A percentile compares a stretch with the other conserved stretches of the same genome.
These are phyloP conservation scores for Phytophthora pseudosyringae DNA, from an alignment of 352 stramenopile genomes.

Conservation along the genomic window DNA sequence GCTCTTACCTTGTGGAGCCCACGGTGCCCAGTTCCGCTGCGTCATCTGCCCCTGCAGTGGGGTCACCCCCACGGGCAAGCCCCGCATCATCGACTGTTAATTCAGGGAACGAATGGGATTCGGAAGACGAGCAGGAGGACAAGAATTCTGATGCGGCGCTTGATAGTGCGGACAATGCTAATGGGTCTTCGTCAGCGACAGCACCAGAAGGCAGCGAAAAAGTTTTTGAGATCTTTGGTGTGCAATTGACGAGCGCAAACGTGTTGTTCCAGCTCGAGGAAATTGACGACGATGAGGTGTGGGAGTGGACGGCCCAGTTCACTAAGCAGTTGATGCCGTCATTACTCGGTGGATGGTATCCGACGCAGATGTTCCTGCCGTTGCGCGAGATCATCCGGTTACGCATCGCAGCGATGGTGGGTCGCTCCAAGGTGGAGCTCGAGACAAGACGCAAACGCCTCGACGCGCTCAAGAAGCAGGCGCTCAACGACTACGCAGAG, in stretches of 20 bases:
- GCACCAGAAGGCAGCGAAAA: slow-evolving; percentile 30
- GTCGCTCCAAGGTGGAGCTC: slow-evolving; percentile 72
- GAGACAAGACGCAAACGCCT: slow-evolving; percentile 70
- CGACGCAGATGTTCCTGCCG: slow-evolving; percentile 80
- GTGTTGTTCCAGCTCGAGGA: slow-evolving; percentile 80
- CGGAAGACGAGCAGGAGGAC: slow-evolving; percentile 50
- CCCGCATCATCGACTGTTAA: slow-evolving; percentile 23
- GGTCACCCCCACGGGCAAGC: slow-evolving; percentile 17
- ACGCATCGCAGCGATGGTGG: slow-evolving; percentile 75
- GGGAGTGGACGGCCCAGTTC: slow-evolving; percentile 61
- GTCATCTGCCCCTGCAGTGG: slow-evolving; percentile 6
- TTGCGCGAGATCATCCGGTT: slow-evolving; percentile 80
- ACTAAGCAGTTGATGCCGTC: slow-evolving; percentile 49
- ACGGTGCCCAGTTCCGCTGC: slow-evolving; percentile 3
- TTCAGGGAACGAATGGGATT: slow-evolving; percentile 51
- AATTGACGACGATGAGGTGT: slow-evolving; percentile 73
- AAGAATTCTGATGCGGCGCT: slow-evolving; percentile 35
- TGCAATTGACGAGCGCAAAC: slow-evolving; percentile 73
- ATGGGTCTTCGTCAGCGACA: slow-evolving; percentile 5
- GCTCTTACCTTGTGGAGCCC: slow-evolving; percentile 65
- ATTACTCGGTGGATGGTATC: slow-evolving; percentile 79
- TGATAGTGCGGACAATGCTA: slow-evolving; percentile 38
- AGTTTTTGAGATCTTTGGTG: slow-evolving; percentile 74
- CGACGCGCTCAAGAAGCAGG: slow-evolving; percentile 76
- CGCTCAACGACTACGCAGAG: slow-evolving; percentile 61